phyloP scores from a whole-genome alignment of 129 eudicot genomes.

The Silybum marianum region DNA sequence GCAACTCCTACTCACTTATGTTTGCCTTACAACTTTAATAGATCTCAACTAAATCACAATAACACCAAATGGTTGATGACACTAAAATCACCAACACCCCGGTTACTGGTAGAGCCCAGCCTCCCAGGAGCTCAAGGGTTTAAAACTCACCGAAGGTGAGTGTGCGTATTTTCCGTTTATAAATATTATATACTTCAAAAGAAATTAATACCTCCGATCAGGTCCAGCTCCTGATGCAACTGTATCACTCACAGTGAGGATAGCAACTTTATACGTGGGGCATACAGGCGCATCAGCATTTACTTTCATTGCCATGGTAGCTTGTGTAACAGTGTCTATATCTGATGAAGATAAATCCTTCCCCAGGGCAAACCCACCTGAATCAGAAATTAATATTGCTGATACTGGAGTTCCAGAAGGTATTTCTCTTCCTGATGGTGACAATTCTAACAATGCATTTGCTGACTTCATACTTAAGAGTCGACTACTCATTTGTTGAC shows the following conservation, averaged over 20 bases:
- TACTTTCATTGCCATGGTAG: conserved; percentile 22
- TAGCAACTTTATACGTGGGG: conserved; percentile 62
- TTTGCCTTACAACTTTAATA: no score
- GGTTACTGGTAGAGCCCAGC: no score
- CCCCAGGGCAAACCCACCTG: conserved; percentile 36
- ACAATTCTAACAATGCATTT: conserved; percentile 80
- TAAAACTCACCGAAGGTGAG: not conserved
- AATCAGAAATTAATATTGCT: conserved; percentile 66
- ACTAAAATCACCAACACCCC: no score
- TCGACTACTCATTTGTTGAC: conserved; percentile 86
- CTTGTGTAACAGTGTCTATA: conserved; percentile 17
- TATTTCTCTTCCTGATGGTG: conserved; percentile 53
- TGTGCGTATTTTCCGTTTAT: not conserved
- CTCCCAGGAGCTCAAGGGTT: no score
- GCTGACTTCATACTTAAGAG: conserved; percentile 95
- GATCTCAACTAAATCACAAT: no score
- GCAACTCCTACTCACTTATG: no score
- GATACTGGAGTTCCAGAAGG: conserved; percentile 61
- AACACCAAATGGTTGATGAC: no score
- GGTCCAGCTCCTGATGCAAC: conserved; percentile 89
- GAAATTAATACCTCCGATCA: conserved; percentile 64
- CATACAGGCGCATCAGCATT: conserved; percentile 29
- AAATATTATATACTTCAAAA: not conserved
- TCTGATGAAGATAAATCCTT: conserved; percentile 27
- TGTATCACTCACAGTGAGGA: conserved; percentile 93